Percentiles rank a stretch among this genome's conserved stretches.
phyloP scores from a whole-genome alignment of 2,329 filamentous ascomycete genomes.

The Aspergillus sp. region DNA sequence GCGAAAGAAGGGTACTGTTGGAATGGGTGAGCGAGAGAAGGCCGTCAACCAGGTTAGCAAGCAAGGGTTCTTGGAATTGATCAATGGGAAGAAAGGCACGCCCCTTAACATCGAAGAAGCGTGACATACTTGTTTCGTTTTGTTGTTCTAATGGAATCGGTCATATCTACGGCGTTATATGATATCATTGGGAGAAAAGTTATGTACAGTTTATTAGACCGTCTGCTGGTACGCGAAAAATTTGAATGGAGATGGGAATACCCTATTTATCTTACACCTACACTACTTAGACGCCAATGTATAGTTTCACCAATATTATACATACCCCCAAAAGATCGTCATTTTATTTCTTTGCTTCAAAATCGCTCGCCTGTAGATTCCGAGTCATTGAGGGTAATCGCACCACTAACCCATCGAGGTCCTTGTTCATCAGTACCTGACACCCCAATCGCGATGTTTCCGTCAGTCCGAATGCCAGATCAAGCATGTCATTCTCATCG shows the following conservation, averaged over 20 bases:
- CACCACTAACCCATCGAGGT: slow-evolving; percentile 82
- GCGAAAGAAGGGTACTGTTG: slow-evolving; percentile 71
- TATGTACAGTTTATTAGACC: slow-evolving; percentile 27
- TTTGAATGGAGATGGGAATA: slow-evolving; percentile 28
- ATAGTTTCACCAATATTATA: slow-evolving; percentile 14
- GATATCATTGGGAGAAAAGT: slow-evolving; percentile 24
- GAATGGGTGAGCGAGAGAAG: slow-evolving; percentile 77
- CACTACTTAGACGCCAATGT: neutral
- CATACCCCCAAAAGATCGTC: neutral
- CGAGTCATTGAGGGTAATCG: slow-evolving; percentile 89
- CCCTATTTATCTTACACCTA: slow-evolving; percentile 18
- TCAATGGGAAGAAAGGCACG: slow-evolving; percentile 60
- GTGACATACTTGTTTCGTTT: slow-evolving; percentile 21
- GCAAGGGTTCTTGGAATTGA: slow-evolving; percentile 92
- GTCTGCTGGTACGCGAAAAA: slow-evolving; percentile 14
- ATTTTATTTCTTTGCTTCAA: slow-evolving; percentile 51
- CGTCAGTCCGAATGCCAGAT: slow-evolving; percentile 84
- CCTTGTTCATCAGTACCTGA: slow-evolving; percentile 88
- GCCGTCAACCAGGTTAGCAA: slow-evolving; percentile 95
- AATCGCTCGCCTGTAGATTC: slow-evolving; percentile 94
- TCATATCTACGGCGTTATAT: slow-evolving; percentile 36
- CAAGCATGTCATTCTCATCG: slow-evolving; percentile 87
- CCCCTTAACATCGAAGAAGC: slow-evolving; percentile 47
- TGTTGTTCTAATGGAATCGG: slow-evolving; percentile 13
- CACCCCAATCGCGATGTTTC: slow-evolving; percentile 84